Conservation (phyloP, 2,329 filamentous ascomycete species). For the Fusarium sp. region DNA sequence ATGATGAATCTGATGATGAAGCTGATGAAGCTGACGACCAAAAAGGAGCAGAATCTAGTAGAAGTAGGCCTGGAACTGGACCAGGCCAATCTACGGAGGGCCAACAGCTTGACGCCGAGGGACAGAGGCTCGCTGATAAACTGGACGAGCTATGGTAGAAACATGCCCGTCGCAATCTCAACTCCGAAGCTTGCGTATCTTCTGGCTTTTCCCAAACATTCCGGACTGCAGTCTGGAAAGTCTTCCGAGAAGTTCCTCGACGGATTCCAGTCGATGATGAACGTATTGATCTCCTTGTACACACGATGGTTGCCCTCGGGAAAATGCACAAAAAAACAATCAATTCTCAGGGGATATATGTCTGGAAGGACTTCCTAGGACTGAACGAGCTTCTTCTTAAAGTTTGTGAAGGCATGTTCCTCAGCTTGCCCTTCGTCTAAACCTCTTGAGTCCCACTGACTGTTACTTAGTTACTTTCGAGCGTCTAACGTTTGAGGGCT, state of each 20-base stretch:
- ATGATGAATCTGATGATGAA: neutral
- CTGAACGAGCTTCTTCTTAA: neutral
- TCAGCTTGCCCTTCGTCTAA: neutral
- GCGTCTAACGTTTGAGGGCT: constrained; percentile 19
- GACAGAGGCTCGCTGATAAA: neutral
- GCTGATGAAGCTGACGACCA: neutral
- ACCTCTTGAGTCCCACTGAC: neutral
- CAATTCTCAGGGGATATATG: neutral
- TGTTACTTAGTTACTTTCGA: neutral
- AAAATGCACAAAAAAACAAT: neutral
- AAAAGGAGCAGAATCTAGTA: neutral
- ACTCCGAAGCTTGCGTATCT: neutral
- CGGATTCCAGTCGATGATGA: neutral
- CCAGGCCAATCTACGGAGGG: neutral
- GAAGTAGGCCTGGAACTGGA: neutral
- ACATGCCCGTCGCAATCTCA: neutral
- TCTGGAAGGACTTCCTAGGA: neutral
- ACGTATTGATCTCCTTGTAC: neutral
- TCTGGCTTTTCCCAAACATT: neutral
- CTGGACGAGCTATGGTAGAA: neutral
- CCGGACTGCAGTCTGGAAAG: neutral
- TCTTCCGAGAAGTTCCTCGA: neutral
- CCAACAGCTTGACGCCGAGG: neutral
- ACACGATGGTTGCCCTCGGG: neutral
- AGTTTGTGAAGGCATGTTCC: neutral